A percentile compares a stretch with the other conserved stretches of the same genome.
Evolutionary conservation across 192 early-diverging fungal species (phyloP).

Genomic region (Podila verticillata): DNA sequence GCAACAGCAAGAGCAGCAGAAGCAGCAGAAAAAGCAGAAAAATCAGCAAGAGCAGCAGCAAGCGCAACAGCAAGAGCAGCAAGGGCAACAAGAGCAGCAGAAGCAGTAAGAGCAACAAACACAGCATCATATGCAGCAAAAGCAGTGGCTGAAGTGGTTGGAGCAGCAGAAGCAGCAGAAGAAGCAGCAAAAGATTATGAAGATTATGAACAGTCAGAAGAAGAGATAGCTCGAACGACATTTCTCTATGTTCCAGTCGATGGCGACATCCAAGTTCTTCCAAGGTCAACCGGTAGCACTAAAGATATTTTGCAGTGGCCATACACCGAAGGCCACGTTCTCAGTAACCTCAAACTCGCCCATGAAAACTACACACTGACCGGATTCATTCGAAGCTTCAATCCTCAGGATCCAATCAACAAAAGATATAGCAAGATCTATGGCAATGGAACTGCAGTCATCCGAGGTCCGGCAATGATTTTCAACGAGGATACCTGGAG

Average conservation of each 20-base stretch:
- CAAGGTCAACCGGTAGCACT: not conserved
- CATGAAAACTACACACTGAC: conserved; percentile 7
- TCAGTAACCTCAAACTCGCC: conserved; percentile 2
- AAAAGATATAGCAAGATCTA: conserved; percentile 18
- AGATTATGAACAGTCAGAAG: not conserved
- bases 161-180: not conserved
- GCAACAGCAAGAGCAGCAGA: no score
- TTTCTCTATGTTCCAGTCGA: conserved; percentile 18
- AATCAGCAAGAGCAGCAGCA: no score
- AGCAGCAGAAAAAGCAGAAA: no score
- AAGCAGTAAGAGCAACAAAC: not conserved
- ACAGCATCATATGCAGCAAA: no score
- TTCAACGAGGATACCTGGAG: conserved; percentile 1
- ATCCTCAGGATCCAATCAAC: conserved; percentile 16
- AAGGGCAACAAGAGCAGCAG: no score
- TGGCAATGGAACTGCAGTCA: conserved; percentile 10
- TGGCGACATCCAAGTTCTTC: conserved; percentile 15
- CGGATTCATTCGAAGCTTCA: conserved; percentile 12
- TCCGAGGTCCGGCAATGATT: conserved; percentile 7
- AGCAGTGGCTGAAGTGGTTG: not conserved
- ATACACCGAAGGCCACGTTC: conserved; percentile 7
- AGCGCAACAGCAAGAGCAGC: no score
- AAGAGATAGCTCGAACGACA: conserved; percentile 4
- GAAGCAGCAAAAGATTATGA: not conserved
- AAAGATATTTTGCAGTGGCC: conserved; percentile 14